phyloP scores from a whole-genome alignment of 805 yeast genomes.

The Saturnispora quitensis region DNA sequence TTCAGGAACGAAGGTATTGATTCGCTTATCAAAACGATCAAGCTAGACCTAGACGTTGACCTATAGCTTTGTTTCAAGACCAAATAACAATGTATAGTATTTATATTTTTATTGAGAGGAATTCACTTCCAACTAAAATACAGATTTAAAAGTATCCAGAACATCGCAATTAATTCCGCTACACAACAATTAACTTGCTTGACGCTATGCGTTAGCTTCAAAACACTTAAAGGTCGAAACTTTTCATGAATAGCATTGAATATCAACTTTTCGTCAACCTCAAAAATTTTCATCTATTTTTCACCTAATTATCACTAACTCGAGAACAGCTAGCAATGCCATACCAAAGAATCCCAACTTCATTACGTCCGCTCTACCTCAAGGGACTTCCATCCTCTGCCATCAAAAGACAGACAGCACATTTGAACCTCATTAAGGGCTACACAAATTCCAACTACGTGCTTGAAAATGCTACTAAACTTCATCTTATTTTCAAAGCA shows the following conservation, averaged over 20 bases:
- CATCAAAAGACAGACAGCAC: conserved; percentile 38
- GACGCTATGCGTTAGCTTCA: neutral
- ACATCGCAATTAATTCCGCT: neutral
- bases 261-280: neutral
- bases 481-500: conserved; percentile 45
- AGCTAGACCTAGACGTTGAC: conserved; percentile 23
- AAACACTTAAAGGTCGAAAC: neutral
- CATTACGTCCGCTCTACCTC: conserved; percentile 20
- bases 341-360: conserved; percentile 16
- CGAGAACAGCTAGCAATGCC: conserved; percentile 11
- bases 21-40: conserved; percentile 22
- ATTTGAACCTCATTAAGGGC: conserved; percentile 44
- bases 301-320: neutral
- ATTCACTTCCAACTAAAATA: neutral
- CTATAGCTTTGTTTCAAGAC: neutral
- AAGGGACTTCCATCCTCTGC: conserved; percentile 33
- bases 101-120: neutral
- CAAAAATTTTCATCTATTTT: neutral
- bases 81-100: neutral
- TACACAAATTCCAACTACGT: conserved; percentile 33
- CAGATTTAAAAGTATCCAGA: neutral
- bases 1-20: conserved; percentile 27
- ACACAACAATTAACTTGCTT: neutral
- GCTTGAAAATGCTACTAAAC: conserved; percentile 29
- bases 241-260: neutral